Base-by-base conservation (phyloP, 2,329 filamentous ascomycete genomes). In the Sporothrix mexicana region DNA sequence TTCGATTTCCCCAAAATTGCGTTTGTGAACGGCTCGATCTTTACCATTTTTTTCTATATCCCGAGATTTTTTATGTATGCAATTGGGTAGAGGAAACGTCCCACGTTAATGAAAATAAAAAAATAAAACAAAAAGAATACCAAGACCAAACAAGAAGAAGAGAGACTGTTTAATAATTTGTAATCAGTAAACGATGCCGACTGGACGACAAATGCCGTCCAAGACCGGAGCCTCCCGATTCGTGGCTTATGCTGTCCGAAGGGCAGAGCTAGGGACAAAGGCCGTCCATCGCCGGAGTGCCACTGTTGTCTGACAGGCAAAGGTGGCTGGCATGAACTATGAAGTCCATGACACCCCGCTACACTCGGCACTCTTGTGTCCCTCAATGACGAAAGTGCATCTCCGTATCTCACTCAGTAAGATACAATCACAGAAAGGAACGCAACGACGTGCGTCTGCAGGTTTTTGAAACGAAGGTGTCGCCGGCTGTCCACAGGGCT, bases 401-500 rank as follows among this genome's bases (percentile, higher is more conserved):
- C 30, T 36, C 30, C 30, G 30, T 36, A 36, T 5, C 30, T 36
- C 7, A 36, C 30, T 36, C 30, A 36, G 30, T 36, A 25, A 17
- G 17, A 15, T 55, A 25, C 36, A 25, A 15, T 55, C 8, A 7
- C 30, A 36, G 9, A 20, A 17, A 4, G 23, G 53, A 20, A 57
- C 53, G 13, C n/a, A 7, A 23, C 61, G 6, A 25, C 20, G 30
- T 57, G 12, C 12, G 17, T 17, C 51, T 49, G 41, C 41, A 59
- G 3, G 57, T 43, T 20, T 64, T 66, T 61, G 69, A 71, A 64
- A 71, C 45, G 47, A 23, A 12, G 8, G 51, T 53, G 69, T 51
- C 15, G 43, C 30, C 69, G 69, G 69, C 69, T 53, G 57, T 71
- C 53, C 25, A 41, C 69, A 64, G 30, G 69, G 59, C 69, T 71